Conservation (phyloP, 176 grass and related monocot genomes). For the Luzula sylvatica region DNA sequence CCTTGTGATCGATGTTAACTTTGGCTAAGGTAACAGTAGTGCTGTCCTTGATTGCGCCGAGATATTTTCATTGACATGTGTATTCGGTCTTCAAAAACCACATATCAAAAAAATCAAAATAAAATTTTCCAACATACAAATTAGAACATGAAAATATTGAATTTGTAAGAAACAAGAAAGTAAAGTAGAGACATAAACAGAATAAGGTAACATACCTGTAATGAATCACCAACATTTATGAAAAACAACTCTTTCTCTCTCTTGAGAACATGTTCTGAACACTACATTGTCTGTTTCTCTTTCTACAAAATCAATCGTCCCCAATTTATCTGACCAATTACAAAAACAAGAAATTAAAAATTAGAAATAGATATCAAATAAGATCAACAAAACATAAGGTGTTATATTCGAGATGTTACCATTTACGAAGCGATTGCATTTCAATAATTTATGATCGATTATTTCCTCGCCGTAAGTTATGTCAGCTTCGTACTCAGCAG, state of each 20-base stretch:
- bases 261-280: slow-evolving; percentile 76
- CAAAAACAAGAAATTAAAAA: slow-evolving; percentile 4
- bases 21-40: no score
- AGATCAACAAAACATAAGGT: slow-evolving; percentile 10
- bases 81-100: no score
- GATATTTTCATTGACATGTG: no score
- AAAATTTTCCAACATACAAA: no score
- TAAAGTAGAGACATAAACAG: no score
- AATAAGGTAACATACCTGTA: no score
- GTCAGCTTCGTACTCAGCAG: slow-evolving; percentile 87
- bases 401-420: slow-evolving; percentile 40
- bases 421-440: slow-evolving; percentile 71
- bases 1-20: no score
- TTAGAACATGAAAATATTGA: no score
- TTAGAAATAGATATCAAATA: not conserved
- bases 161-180: no score
- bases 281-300: slow-evolving; percentile 75
- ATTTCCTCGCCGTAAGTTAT: slow-evolving; percentile 96
- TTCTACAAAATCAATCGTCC: slow-evolving; percentile 86
- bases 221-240: no score
- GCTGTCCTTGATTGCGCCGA: no score
- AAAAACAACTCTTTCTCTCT: slow-evolving; percentile 76
- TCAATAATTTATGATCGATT: slow-evolving; percentile 84
- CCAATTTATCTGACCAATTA: slow-evolving; percentile 51
- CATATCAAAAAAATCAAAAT: no score